Evolutionary conservation across 2,329 filamentous ascomycete genomes (phyloP), one percentile per base, ranked within the genome.

Genomic region (Myotisia sp.): DNA sequence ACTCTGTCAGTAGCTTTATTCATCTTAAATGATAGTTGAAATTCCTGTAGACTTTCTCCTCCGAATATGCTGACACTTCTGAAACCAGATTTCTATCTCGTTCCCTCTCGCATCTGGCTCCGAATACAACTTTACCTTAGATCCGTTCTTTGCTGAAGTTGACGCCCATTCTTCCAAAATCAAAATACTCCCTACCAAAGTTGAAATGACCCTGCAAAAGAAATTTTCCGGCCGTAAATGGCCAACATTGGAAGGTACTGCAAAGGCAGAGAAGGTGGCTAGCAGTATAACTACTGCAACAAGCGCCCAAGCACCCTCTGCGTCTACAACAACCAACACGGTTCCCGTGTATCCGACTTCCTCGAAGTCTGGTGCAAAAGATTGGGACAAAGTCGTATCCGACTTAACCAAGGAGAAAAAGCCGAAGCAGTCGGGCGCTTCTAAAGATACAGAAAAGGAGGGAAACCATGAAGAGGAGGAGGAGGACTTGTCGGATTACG

Each of bases 341-440:
- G 61, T 54, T 1, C 80, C 79, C 0, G 59, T 67, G 0, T 94
- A 95, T 52, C 87, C 90, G 1, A 87, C 85, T 0, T 94, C 86
- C 1, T 90, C 87, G 8, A 78, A 76, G 41, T 68, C 62, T 1
- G 87, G 86, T 0, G 74, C 81, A 3, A 93, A 92, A 59, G 71
- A 98, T 58, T 98, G 90, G 90, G 90, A 98, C 53, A 81, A 76
- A 42, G 51, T 94, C 2, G 74, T 68, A 5, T 56, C 60, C 1
- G 64, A 67, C 4, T 54, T 73, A 10, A 62, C 59, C 4, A 49
- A 48, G 4, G 39, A 46, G 19, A 41, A 52, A 4, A 47, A 47
- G 1, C 41, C 41, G 0, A 45, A 47, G 16, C 42, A 7, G 3
- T 46, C 45, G 3, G 41, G 40, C 6, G 39, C 48, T 0, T 55